Conservation (phyloP, 208 protist genomes). For the Angomonas deanei region DNA sequence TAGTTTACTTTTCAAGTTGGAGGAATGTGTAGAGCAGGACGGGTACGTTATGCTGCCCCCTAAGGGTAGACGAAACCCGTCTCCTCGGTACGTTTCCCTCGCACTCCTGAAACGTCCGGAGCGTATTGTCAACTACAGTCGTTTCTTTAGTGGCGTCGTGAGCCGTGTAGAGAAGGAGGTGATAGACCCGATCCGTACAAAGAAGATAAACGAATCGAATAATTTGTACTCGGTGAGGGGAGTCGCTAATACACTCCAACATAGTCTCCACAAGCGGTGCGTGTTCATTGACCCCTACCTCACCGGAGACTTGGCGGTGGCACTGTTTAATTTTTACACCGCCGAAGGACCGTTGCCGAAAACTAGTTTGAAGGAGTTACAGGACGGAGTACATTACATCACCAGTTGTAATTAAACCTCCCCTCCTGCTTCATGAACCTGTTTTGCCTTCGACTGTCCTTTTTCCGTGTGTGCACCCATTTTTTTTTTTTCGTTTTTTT, state of each 20-base stretch:
- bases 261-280: not conserved
- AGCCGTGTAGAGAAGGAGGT: slow-evolving; percentile 25
- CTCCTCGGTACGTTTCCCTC: slow-evolving; percentile 19
- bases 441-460: not conserved
- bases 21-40: slow-evolving; percentile 32
- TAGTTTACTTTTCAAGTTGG: slow-evolving; percentile 25
- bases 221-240: not conserved
- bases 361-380: not conserved
- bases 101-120: slow-evolving; percentile 21
- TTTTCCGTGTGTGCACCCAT: not conserved
- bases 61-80: slow-evolving; percentile 19
- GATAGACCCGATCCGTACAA: not conserved
- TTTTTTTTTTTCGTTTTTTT: slow-evolving; percentile 1
- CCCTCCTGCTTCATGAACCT: not conserved
- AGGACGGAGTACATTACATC: not conserved
- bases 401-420: not conserved
- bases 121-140: slow-evolving; percentile 22
- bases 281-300: slow-evolving; percentile 2
- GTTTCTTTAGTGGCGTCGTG: slow-evolving; percentile 32
- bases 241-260: not conserved
- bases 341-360: not conserved
- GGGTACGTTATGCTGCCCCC: slow-evolving; percentile 29
- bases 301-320: not conserved
- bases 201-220: not conserved
- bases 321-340: slow-evolving; percentile 3